Evolutionary conservation across 1,284 basidiomycete genomes (phyloP).

Genomic region (Laetiporus sulphureus): DNA sequence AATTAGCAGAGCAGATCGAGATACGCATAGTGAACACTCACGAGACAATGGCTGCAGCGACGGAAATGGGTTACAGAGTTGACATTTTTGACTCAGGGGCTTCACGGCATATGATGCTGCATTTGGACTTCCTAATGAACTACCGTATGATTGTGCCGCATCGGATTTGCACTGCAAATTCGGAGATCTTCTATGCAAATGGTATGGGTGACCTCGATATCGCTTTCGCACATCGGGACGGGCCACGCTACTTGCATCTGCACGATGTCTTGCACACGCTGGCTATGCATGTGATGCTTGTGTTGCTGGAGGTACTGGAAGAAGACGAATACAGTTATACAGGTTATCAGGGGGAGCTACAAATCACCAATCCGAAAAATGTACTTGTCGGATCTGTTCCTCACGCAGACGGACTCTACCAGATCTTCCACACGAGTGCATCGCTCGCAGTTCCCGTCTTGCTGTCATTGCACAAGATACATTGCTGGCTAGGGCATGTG

Average conservation of each 20-base stretch:
- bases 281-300: slow-evolving; percentile 25
- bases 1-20: not conserved
- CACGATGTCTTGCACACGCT: slow-evolving; percentile 27
- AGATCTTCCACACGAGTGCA: not conserved
- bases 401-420: not conserved
- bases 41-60: not conserved
- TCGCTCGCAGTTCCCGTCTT: slow-evolving; percentile 6
- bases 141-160: slow-evolving; percentile 16
- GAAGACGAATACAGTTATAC: slow-evolving; percentile 12
- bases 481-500: slow-evolving; percentile 28
- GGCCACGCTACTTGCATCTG: slow-evolving; percentile 13
- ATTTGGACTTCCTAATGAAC: slow-evolving; percentile 15
- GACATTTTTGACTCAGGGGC: slow-evolving; percentile 2
- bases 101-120: slow-evolving; percentile 23
- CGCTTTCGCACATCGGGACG: slow-evolving; percentile 20
- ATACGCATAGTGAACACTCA: not conserved
- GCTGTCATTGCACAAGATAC: slow-evolving; percentile 26
- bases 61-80: not conserved
- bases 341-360: not conserved
- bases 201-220: slow-evolving; percentile 25
- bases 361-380: too few species aligned
- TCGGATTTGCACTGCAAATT: slow-evolving; percentile 24
- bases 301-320: slow-evolving; percentile 24
- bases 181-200: slow-evolving; percentile 21
- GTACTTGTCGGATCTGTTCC: too few species aligned